Conservation (phyloP, 768 basidiomycete genomes). For the Terana coerulea region DNA sequence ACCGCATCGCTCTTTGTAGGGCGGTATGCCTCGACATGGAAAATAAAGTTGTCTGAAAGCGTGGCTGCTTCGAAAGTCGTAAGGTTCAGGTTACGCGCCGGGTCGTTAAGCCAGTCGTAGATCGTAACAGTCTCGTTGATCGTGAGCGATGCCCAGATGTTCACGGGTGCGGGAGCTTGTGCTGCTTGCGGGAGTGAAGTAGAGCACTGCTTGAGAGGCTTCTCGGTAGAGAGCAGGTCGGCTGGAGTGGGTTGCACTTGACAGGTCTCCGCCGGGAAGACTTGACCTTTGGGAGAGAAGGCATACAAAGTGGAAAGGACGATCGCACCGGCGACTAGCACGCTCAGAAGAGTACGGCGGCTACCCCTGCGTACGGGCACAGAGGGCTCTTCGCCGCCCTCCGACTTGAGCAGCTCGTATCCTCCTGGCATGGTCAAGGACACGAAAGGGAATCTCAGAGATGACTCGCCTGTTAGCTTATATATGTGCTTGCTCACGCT, state of each 20-base stretch:
- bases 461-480: too few relatives aligned
- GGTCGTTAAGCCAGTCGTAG: slow-evolving; percentile 41
- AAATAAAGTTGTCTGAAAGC: slow-evolving; percentile 47
- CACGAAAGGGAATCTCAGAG: too few relatives aligned
- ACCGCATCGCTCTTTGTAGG: slow-evolving; percentile 48
- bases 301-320: not conserved
- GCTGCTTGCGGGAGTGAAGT: slow-evolving; percentile 31
- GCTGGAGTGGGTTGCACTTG: not conserved
- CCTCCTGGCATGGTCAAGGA: slow-evolving; percentile 1
- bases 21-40: slow-evolving; percentile 44
- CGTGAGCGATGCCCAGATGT: slow-evolving; percentile 51
- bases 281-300: slow-evolving; percentile 1
- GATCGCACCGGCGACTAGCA: slow-evolving; percentile 1
- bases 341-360: not conserved
- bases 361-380: not conserved
- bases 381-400: not conserved
- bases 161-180: slow-evolving; percentile 37
- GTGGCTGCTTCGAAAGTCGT: slow-evolving; percentile 31
- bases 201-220: slow-evolving; percentile 31
- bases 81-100: slow-evolving; percentile 44
- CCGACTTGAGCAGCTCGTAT: slow-evolving; percentile 11
- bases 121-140: slow-evolving; percentile 40
- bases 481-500: too few relatives aligned
- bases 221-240: not conserved
- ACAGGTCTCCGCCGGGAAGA: not conserved